Conservation (phyloP, 306 rosid genomes). For the Abrus precatorius region DNA sequence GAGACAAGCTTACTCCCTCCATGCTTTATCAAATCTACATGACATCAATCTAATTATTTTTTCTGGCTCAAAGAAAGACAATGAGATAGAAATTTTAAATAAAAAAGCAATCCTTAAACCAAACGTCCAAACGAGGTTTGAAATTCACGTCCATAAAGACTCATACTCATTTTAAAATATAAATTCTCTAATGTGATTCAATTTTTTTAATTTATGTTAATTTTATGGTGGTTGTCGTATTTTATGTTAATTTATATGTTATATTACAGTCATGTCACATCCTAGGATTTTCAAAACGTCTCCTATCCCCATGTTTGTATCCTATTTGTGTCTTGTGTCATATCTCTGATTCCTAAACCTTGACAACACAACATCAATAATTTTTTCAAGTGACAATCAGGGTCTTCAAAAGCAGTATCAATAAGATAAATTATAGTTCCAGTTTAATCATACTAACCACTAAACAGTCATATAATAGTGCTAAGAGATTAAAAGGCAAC, state of each 20-base stretch:
- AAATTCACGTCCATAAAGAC: background rate
- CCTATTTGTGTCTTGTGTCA: no score
- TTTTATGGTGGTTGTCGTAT: no score
- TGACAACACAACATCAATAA: background rate
- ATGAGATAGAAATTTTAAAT: background rate
- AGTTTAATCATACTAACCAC: background rate
- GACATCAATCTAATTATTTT: constrained; percentile 24
- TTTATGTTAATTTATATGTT: no score
- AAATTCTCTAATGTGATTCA: no score
- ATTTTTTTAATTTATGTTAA: no score
- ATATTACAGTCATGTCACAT: no score
- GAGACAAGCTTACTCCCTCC: constrained; percentile 61
- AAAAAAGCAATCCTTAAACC: background rate
- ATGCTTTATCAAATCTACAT: constrained; percentile 50
- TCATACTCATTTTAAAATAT: no score
- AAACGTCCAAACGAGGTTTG: constrained; percentile 12
- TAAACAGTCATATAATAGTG: background rate
- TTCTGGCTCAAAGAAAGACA: background rate
- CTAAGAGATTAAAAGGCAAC: background rate
- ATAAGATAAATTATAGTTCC: background rate
- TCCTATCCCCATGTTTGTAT: no score
- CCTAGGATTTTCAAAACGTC: no score
- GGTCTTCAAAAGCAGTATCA: background rate
- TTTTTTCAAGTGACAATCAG: background rate
- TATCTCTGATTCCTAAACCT: no score